Evolutionary conservation across 2,329 filamentous ascomycete genomes (phyloP), one percentile per base, ranked within the genome.

Genomic region (Ilyonectria destructans): DNA sequence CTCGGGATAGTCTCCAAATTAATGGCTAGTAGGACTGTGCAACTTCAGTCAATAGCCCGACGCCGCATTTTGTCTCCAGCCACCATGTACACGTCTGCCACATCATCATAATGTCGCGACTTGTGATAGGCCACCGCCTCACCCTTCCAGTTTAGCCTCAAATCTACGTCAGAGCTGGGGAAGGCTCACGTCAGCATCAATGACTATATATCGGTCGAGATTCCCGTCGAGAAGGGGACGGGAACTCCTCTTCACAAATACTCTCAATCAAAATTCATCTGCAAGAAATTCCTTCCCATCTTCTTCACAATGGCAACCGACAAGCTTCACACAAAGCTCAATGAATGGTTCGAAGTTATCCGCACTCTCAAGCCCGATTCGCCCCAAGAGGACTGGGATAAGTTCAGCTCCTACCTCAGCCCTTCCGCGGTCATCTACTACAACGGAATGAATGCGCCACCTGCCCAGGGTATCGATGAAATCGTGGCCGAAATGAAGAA

Each of bases 311-410:
- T 64, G 46, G 54, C 55, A 26, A 31, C 62, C 62, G 45, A 54
- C 45, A 58, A 56, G 3, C 23, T 67, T 15, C 23, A 54, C 33
- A 6, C 52, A n/a, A 67, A 58, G 35, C 58, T 62, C 13, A 17
- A 21, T 3, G 35, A 56, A 54, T 58, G 19, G 21, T 66, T 51
- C 51, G 58, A 54, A 12, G 2, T 51, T 13, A 48, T 62, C 10
- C 3, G 17, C 45, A 40, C 21, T 13, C 52, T 67, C 23, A 60
- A 56, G 5, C 7, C 35, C 43, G 52, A 58, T 26, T 67, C 64
- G 5, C 13, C 64, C n/a, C 64, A 62, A 40, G 58, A 61, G 33
- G 58, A 48, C 10, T 67, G 64, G 64, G 64, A 67, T 45, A 37
- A 58, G 17, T 67, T 35, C 15, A 23, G 33, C 7, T 62, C 58